Conservation (phyloP, 2,329 filamentous ascomycete species). For the Colletotrichum sp. region DNA sequence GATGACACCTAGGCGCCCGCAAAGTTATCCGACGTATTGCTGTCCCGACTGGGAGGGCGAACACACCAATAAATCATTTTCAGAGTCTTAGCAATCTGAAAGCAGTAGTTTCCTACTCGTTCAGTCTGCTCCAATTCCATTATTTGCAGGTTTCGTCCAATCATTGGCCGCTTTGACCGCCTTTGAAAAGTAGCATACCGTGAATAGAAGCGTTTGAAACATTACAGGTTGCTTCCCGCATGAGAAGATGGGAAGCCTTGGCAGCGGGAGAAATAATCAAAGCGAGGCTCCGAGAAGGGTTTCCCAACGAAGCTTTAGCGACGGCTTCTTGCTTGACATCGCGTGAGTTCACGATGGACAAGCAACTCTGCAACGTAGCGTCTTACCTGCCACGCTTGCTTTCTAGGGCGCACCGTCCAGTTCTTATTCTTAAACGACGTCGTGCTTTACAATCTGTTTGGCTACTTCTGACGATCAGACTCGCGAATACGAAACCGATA, state of each 20-base stretch:
- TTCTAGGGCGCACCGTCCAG: background rate
- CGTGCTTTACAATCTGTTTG: background rate
- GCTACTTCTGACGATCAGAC: background rate
- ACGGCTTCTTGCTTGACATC: background rate
- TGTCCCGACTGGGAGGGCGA: background rate
- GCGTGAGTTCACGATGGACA: background rate
- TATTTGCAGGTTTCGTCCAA: background rate
- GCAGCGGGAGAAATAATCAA: background rate
- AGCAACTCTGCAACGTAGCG: background rate
- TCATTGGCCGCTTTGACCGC: background rate
- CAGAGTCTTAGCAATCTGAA: background rate
- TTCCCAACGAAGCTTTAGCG: background rate
- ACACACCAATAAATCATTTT: background rate
- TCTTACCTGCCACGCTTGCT: background rate
- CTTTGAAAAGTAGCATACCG: background rate
- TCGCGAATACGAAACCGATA: background rate
- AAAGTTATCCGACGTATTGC: background rate
- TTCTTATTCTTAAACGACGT: background rate
- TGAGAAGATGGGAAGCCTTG: background rate
- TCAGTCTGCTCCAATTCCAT: background rate
- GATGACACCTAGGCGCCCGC: background rate
- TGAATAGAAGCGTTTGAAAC: background rate
- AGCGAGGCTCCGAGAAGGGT: background rate
- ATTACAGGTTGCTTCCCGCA: background rate
- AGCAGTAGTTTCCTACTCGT: background rate